Conservation (phyloP, 164 flowering plant species). For the Sextonia rubra region DNA sequence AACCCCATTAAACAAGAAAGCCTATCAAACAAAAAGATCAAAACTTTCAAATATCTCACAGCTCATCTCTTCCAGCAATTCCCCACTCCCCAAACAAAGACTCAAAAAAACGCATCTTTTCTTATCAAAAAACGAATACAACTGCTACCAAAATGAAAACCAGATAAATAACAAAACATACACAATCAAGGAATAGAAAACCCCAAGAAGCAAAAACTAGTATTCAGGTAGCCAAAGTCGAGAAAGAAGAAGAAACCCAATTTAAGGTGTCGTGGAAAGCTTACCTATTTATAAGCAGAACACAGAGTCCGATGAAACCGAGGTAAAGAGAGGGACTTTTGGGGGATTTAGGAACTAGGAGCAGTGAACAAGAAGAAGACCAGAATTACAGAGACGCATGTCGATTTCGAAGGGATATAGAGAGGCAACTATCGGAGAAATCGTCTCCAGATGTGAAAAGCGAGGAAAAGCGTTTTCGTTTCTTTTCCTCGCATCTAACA, state of each 20-base stretch:
- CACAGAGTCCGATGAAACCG: background rate
- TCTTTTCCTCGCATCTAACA: background rate
- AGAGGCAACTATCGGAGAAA: background rate
- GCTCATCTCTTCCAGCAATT: too few relatives aligned
- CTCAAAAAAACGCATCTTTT: too few relatives aligned
- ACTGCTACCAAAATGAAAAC: too few relatives aligned
- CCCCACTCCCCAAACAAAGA: too few relatives aligned
- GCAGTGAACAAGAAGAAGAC: slow-evolving; percentile 2
- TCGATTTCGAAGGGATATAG: background rate
- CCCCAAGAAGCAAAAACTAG: too few relatives aligned
- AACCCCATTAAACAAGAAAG: too few relatives aligned
- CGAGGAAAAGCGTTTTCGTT: background rate
- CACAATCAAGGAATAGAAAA: too few relatives aligned
- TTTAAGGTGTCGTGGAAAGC: background rate
- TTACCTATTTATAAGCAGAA: slow-evolving; percentile 1
- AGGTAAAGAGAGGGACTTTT: background rate
- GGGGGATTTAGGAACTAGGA: background rate
- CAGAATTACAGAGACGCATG: slow-evolving; percentile 1
- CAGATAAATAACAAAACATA: too few relatives aligned
- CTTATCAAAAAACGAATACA: too few relatives aligned
- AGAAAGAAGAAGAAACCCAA: background rate
- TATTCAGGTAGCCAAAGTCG: too few relatives aligned
- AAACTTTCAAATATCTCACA: too few relatives aligned
- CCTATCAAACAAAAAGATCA: too few relatives aligned
- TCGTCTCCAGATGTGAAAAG: slow-evolving; percentile 2